A percentile compares a stretch with the other conserved stretches of the same genome.
Evolutionary conservation across 2,329 filamentous ascomycete species (phyloP).

Genomic region (Paramyrothecium sp.): DNA sequence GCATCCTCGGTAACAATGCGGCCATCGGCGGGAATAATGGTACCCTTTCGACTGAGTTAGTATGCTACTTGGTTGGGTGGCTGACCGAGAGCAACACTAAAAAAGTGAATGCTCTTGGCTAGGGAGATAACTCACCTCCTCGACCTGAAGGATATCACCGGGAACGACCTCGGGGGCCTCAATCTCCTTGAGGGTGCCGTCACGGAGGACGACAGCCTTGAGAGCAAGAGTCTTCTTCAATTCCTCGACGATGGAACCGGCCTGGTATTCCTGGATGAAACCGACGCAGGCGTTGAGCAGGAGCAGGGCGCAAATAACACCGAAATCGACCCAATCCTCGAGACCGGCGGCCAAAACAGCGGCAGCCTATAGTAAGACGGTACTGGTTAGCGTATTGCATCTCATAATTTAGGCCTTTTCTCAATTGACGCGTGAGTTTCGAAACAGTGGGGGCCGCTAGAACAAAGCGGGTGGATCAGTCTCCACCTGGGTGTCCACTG

Average conservation of each 20-base stretch:
- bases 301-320: conserved; percentile 82
- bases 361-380: conserved; percentile 51
- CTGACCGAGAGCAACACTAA: neutral
- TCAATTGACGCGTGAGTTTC: conserved; percentile 11
- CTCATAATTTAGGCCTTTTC: conserved; percentile 8
- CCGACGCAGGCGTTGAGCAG: conserved; percentile 83
- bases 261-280: conserved; percentile 88
- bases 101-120: neutral
- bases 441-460: conserved; percentile 13
- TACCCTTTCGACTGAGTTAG: conserved; percentile 51
- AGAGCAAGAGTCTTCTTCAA: conserved; percentile 87
- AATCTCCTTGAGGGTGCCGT: conserved; percentile 72
- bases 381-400: conserved; percentile 20
- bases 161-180: conserved; percentile 83
- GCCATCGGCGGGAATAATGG: conserved; percentile 87
- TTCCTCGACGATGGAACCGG: conserved; percentile 86
- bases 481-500: conserved; percentile 16
- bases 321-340: conserved; percentile 88
- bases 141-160: conserved; percentile 85
- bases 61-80: conserved; percentile 2
- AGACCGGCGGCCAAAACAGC: conserved; percentile 81
- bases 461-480: conserved; percentile 20
- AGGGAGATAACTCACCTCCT: conserved; percentile 49
- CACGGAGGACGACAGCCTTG: conserved; percentile 83
- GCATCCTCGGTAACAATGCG: conserved; percentile 80